Percentiles rank a stretch among this genome's conserved stretches.
These are phyloP conservation scores for Kodamaea kakaduensis DNA, from an alignment of 805 yeast genomes.

Conservation along the genomic window DNA sequence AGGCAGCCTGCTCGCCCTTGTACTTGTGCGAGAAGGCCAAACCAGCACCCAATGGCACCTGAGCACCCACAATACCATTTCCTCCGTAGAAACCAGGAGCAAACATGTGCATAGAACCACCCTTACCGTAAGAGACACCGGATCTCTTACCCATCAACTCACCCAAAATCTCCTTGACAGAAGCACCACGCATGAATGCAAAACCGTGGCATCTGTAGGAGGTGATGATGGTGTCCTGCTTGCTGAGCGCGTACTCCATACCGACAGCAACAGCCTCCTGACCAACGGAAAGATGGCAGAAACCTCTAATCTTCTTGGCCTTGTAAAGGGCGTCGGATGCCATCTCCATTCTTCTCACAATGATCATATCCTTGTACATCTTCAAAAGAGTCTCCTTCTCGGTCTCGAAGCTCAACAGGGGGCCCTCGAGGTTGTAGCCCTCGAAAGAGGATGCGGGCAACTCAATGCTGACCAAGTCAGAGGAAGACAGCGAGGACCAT, in stretches of 20 bases:
- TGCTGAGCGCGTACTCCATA: slow-evolving; percentile 88
- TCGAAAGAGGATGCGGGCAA: slow-evolving; percentile 82
- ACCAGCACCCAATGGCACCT: slow-evolving; percentile 97
- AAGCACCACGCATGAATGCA: slow-evolving; percentile 92
- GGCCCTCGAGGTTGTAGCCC: slow-evolving; percentile 71
- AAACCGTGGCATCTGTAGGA: slow-evolving; percentile 99
- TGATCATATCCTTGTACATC: slow-evolving; percentile 95
- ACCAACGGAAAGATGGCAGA: slow-evolving; percentile 97
- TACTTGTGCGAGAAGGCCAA: slow-evolving; percentile 98
- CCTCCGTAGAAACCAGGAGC: slow-evolving; percentile 97
- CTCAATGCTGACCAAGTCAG: slow-evolving; percentile 46
- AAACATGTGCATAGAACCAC: slow-evolving; percentile 99
- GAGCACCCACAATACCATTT: slow-evolving; percentile 99
- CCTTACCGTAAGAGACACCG: slow-evolving; percentile 96
- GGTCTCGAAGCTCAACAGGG: slow-evolving; percentile 69
- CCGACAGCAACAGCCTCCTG: slow-evolving; percentile 99
- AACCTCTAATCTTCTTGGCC: slow-evolving; percentile 98
- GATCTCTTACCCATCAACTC: slow-evolving; percentile 95
- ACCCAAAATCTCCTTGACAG: slow-evolving; percentile 85
- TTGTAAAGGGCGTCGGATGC: slow-evolving; percentile 97
- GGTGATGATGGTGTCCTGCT: slow-evolving; percentile 85
- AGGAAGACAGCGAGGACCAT: slow-evolving; percentile 29
- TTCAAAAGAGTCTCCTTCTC: slow-evolving; percentile 75
- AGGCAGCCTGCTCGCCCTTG: slow-evolving; percentile 69
- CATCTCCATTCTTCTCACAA: slow-evolving; percentile 97